phyloP scores from a whole-genome alignment of 177 flowering plant genomes.

The Telopea speciosissima region DNA sequence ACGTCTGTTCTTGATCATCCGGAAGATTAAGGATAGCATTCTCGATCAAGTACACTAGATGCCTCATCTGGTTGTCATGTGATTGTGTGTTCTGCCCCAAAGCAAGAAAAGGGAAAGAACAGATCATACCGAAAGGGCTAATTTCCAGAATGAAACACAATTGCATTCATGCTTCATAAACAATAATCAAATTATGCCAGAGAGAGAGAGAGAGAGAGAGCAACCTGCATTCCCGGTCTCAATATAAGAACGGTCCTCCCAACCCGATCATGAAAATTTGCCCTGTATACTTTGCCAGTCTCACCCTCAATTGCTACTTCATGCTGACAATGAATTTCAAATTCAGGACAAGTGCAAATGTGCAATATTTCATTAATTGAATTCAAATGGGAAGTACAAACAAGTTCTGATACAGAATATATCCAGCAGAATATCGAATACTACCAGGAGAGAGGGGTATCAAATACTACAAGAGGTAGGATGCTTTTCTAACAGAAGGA shows the following conservation, averaged over 20 bases:
- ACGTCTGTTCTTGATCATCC: constrained; percentile 87
- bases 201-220: no score
- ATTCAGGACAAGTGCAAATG: constrained; percentile 1
- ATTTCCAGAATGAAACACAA: neutral
- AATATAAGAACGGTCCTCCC: constrained; percentile 84
- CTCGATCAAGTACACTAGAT: constrained; percentile 83
- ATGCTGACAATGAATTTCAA: constrained; percentile 33
- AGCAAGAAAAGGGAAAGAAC: neutral
- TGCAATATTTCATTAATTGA: constrained; percentile 4
- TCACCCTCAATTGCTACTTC: constrained; percentile 94
- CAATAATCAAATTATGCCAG: neutral
- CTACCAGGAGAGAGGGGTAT: no score
- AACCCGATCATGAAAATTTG: constrained; percentile 61
- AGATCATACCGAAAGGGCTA: neutral
- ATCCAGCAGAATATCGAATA: neutral
- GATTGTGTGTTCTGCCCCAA: constrained; percentile 61
- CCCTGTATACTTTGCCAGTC: constrained; percentile 85
- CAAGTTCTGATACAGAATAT: neutral
- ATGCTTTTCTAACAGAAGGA: neutral
- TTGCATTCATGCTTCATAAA: neutral
- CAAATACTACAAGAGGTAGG: neutral
- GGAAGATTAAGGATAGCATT: constrained; percentile 89
- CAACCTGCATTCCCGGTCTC: constrained; percentile 84
- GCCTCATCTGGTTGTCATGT: constrained; percentile 64
- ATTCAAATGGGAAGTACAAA: neutral